Evolutionary conservation across 108 stramenopile genomes (phyloP), one percentile per base, ranked within the genome.

Genomic region (Cylindrotheca closterium): DNA sequence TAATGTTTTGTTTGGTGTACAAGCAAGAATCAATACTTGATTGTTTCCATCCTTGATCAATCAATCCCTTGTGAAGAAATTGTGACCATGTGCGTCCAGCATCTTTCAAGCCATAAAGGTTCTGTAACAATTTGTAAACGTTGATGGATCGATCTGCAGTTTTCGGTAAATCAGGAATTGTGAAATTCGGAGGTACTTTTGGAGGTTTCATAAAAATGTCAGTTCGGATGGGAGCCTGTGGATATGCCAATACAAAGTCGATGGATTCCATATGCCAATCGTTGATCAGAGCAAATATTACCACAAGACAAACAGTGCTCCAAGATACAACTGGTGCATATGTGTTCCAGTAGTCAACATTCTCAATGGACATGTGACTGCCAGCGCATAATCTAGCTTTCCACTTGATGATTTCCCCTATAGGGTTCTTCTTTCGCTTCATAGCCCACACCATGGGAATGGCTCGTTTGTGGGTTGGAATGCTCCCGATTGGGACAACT

Each of bases 301-400:
- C 18, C 7, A 68, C 2, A 8, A 63, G 17, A 0, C 77, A 31
- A 25, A 75, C 33, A 0, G 73, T 71, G 15, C 30, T 50, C 76
- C 80, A 77, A 18, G 72, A 58, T 0, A 82, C 75, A 4, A 82
- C 81, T 18, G 81, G 79, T 3, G 76, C 30, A 59, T 73, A 80
- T 1, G 83, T 80, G 45, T 84, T 76, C 60, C 58, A 78, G 57
- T 70, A 81, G 66, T 85, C 71, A 17, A 79, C 75, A 3, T 33
- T 50, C 58, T 64, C 18, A 1, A 45, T 19, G 2, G 19, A 4
- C 2, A n/a, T n/a, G n/a, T n/a, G n/a, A n/a, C n/a, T n/a, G n/a
- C n/a, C n/a, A n/a, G n/a, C n/a, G n/a, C n/a, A n/a, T n/a, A n/a
- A n/a, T n/a, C n/a, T n/a, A n/a, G n/a, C n/a, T n/a, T n/a, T n/a